Evolutionary conservation across 106 monocot genomes (phyloP), one percentile per base, ranked within the genome.

Genomic region (Narthecium ossifragum): DNA sequence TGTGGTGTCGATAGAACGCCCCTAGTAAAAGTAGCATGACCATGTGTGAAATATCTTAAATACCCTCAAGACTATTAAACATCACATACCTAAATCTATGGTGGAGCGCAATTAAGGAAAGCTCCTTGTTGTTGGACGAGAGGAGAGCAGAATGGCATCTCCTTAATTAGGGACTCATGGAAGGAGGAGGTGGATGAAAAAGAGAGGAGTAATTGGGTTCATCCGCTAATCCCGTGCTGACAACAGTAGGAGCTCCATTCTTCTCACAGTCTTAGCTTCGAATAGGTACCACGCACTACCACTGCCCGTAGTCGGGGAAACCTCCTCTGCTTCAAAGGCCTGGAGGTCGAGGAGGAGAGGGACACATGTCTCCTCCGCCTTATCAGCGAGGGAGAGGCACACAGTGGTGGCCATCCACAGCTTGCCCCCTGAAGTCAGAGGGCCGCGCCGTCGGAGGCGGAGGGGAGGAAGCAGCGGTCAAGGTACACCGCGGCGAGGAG

Each of bases 281-380:
- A 94, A 94, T 48, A 89, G 39, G 36, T 64, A 85, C 60, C 70
- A 63, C 37, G 69, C 67, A 15, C 22, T 23, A 41, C 36, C 75
- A 8, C 49, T 6, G 56, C 22, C 8, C 31, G 1, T 4, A 6
- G 21, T 18, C 6, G 34, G 37, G 14, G 56, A n/a, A n/a, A n/a
- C n/a, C n/a, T n/a, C n/a, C n/a, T n/a, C 36, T 6, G 36, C 58
- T 0, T 30, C 32, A 17, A 20, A 18, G 32, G 70, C 59, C 59
- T 94, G 93, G 3, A 94, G 83, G 65, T 94, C 93, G 43, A 85
- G 75, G 14, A 89, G 60, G 50, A 89, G 69, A n/a, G 93, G 93
- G 4, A 89, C 93, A 12, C 52, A 75, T n/a, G 80, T 86, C 73
- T 94, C 89, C 63, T 94, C 93, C 43, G 89, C 72, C 67, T 89